phyloP scores from a whole-genome alignment of 2,329 filamentous ascomycete genomes.

The Blastomyces parvus region DNA sequence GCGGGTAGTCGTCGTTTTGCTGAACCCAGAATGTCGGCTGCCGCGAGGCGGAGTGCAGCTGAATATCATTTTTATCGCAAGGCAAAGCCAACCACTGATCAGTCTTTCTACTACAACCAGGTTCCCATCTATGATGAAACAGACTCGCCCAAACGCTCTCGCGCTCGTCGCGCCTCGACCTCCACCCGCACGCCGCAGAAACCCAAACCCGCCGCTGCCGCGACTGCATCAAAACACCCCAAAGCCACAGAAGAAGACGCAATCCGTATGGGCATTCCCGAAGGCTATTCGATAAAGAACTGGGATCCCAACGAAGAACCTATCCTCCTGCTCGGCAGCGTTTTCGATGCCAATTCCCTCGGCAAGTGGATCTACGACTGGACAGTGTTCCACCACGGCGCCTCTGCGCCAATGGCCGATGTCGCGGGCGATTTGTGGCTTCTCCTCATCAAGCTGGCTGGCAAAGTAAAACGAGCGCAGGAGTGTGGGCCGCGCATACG shows the following conservation, averaged over 20 bases:
- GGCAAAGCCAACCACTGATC: constrained; percentile 40
- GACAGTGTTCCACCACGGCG: constrained; percentile 84
- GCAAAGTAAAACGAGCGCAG: constrained; percentile 86
- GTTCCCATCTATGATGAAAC: constrained; percentile 48
- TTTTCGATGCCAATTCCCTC: constrained; percentile 94
- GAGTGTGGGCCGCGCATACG: constrained; percentile 66
- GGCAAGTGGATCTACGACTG: constrained; percentile 99
- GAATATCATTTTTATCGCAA: constrained; percentile 28
- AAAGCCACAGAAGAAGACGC: constrained; percentile 58
- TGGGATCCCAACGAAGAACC: constrained; percentile 94
- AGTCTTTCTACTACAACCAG: constrained; percentile 45
- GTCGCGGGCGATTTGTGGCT: constrained; percentile 94
- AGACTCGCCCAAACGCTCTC: constrained; percentile 40
- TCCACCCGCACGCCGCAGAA: constrained; percentile 37
- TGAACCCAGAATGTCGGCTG: constrained; percentile 10
- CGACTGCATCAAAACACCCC: constrained; percentile 30
- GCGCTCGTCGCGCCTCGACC: constrained; percentile 47
- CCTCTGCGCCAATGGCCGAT: constrained; percentile 73
- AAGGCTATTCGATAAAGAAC: constrained; percentile 92
- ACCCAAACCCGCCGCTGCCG: constrained; percentile 28
- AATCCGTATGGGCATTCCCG: constrained; percentile 59
- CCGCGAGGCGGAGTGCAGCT: background rate
- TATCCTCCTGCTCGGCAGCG: constrained; percentile 86
- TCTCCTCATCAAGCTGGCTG: constrained; percentile 82
- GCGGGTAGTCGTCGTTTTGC: constrained; percentile 4